Evolutionary conservation across 768 basidiomycete genomes (phyloP), one percentile per base, ranked within the genome.

Genomic region (Suillus weaverae): DNA sequence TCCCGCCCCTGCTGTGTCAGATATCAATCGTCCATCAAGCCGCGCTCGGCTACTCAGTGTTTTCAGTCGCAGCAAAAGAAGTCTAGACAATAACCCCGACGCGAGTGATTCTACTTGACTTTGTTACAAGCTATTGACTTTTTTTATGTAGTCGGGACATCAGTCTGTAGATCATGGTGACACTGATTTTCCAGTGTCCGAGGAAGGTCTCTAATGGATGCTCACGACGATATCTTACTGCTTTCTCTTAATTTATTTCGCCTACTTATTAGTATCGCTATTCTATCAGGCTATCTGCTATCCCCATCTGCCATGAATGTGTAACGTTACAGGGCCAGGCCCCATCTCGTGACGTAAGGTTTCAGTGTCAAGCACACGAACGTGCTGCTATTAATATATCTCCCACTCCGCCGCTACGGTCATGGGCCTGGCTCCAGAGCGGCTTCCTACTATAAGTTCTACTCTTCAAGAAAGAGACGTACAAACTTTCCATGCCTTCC

Each of bases 401-500:
- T 55, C 20, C 54, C 5, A 22, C 55, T 5, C 35, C 36, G 22
- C 8, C 11, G 18, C 16, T 51, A 22, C 9, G 43, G 43, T 16
- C 4, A n/a, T n/a, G n/a, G n/a, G n/a, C n/a, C n/a, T n/a, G 13
- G 6, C 35, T 8, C 33, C n/a, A 33, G 18, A 20, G 26, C 44
- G 32, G 18, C 16, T 33, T 6, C 32, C 11, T 51, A 18, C 50
- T 20, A 33, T 53, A 54, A 54, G 53, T 7, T 54, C 53, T 4
- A 3, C 11, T 13, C 20, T 54, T 54, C 20, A 13, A 54, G 33
- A 20, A 54, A 54, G 51, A 54, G 51, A 20, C 32, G 10, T 11
- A n/a, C 33, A 33, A 13, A 18, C 14, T 16, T 38, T 57, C 36
- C 35, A 84, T 85, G 83, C 83, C 84, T 43, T 86, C 85, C 46